Conservation (phyloP, 331 rosid genomes). For the Pyracantha coccinea region DNA sequence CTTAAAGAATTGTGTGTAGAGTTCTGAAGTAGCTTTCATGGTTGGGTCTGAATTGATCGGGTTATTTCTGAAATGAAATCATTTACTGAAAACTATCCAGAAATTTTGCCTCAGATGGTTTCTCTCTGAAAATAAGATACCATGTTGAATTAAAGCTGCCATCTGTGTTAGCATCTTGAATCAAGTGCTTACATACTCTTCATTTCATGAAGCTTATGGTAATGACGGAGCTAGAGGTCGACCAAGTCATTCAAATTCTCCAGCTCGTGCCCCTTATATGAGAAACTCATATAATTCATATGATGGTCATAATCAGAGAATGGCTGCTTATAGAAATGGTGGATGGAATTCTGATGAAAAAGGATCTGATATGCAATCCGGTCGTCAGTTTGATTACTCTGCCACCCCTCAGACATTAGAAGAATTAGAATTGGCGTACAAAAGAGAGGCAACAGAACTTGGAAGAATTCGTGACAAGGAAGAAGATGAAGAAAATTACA, state of each 20-base stretch:
- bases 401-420: constrained; percentile 59
- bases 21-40: constrained; percentile 52
- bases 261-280: constrained; percentile 57
- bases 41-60: constrained; percentile 46
- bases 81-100: constrained; percentile 56
- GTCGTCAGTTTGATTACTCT: constrained; percentile 54
- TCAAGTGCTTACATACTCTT: constrained; percentile 68
- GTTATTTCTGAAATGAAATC: constrained; percentile 46
- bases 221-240: constrained; percentile 80
- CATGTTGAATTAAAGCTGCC: constrained; percentile 69
- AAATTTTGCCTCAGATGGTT: constrained; percentile 48
- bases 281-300: constrained; percentile 59
- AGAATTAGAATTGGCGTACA: constrained; percentile 76
- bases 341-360: constrained; percentile 77
- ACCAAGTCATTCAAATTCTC: constrained; percentile 87
- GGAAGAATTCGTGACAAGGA: constrained; percentile 72
- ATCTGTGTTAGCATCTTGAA: constrained; percentile 60
- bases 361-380: constrained; percentile 63
- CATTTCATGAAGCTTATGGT: constrained; percentile 95
- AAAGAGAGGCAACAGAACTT: constrained; percentile 73
- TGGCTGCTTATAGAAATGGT: constrained; percentile 54
- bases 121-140: constrained; percentile 54
- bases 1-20: constrained; percentile 62
- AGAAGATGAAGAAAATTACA: constrained; percentile 90
- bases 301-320: constrained; percentile 57